Evolutionary conservation across 805 yeast species (phyloP), one percentile per base, ranked within the genome.

Genomic region (Metschnikowia koreensis): DNA sequence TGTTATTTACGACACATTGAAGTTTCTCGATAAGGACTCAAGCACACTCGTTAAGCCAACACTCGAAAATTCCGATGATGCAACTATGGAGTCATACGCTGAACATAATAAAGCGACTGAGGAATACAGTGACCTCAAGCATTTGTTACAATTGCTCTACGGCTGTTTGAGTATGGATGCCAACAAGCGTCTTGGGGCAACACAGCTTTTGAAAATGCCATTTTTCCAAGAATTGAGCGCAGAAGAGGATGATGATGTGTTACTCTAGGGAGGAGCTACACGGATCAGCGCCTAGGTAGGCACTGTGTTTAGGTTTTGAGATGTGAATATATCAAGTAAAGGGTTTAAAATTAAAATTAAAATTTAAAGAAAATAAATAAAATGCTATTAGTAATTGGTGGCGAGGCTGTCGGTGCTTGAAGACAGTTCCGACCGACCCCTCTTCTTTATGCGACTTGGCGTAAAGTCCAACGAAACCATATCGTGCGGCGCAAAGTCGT

Each of bases 1-100:
- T 46, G 86, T 87, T n/a, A 83, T 86, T 1, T 75, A 76, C 67
- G 92, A 87, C 58, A 77, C 89, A 0, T 67, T 84, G 42, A 69
- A 71, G 38, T 80, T 80, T 41, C 66, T 82, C 44, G 79, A 76
- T 55, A 70, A 67, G 36, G 66, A 66, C 47, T 80, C 78, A 1
- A 69, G 65, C 47, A 58, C 55, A 36, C 65, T 73, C 37, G 55
- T 60, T 5, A 65, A 62, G 50, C 73, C 75, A 3, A 31, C 38
- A 7, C 52, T 49, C 10, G 54, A 53, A 7, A 51, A 52, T 2
- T 34, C 44, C 9, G 62, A 55, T 12, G 59, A 55, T 10, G 60
- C 47, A 12, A 49, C 54, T 2, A 45, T 48, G 16, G 42, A 50
- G 3, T 50, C 54, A 10, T 54, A 57, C 44, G 66, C 60, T 5